Percentiles rank a stretch among this genome's conserved stretches.
Conservation (phyloP, 208 protist genomes). For the Vickermania spadyakhi region DNA sequence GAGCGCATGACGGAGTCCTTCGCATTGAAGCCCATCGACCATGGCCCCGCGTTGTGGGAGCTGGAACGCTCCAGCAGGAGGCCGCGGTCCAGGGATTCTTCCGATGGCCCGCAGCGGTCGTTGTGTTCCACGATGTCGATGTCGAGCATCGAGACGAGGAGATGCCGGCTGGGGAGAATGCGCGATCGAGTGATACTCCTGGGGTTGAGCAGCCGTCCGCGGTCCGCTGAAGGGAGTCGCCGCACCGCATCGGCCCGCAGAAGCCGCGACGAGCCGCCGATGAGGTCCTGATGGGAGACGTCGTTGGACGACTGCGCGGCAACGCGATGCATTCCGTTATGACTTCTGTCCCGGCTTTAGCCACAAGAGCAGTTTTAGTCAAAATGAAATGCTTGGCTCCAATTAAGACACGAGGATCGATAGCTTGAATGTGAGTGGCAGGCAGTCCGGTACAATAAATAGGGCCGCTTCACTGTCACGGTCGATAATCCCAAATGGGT, state of each 20-base stretch:
- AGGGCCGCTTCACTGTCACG: no score
- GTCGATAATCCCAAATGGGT: no score
- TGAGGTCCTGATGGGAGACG: neutral
- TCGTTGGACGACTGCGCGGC: neutral
- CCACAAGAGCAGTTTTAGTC: no score
- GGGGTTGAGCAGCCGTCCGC: neutral
- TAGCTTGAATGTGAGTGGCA: no score
- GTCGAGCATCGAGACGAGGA: neutral
- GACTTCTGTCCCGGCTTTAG: no score
- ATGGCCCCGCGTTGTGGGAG: neutral
- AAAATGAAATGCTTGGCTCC: no score
- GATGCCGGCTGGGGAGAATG: neutral
- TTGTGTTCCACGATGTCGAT: neutral
- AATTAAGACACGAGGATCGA: no score
- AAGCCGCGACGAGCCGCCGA: neutral
- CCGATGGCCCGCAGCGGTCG: neutral
- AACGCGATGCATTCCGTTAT: neutral
- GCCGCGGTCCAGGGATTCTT: no score
- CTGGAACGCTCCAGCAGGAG: neutral
- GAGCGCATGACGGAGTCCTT: neutral
- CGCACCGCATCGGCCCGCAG: neutral
- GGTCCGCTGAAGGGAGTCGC: neutral
- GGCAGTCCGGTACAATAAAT: no score
- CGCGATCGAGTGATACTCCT: neutral
- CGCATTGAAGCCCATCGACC: neutral